Evolutionary conservation across 495 filamentous ascomycete genomes (phyloP), one percentile per base, ranked within the genome.

Genomic region (Aspergillus carlsbadensis): DNA sequence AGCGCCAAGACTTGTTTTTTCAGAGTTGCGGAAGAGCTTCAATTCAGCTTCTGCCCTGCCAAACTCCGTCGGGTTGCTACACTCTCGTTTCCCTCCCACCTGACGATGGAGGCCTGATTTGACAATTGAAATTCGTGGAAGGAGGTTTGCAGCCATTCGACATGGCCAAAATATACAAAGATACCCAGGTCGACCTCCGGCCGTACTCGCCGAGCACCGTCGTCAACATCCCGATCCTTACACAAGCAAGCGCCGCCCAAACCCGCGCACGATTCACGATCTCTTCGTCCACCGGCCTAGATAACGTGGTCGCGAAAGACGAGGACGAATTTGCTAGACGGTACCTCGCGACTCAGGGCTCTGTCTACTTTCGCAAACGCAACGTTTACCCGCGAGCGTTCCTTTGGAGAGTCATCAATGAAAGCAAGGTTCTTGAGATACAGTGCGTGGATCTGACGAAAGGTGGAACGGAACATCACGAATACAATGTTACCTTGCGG

Each of bases 361-460:
- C 90, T 1, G 81, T 98, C 37, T 95, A 90, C 79, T 90, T 96
- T 71, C 83, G 93, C 51, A 83, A 83, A 63, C 79, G 85, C 60
- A 82, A 84, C 54, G 73, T 76, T 51, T 89, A 87, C 54, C 95
- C 94, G 43, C 84, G 89, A 61, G 87, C 81, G 65, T 92, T 98
- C 61, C 79, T 96, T 20, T 98, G 95, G 93, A 79, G 94, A 51
- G 79, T 98, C 17, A 72, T 97, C 57, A 87, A 95, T 65, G 85
- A 87, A 63, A 84, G 85, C 64, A 89, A 83, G 61, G 78, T 92
- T 42, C 78, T 98, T 50, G 90, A 92, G 67, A 78, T 98, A 49
- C 87, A 90, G 69, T 85, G 85, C 33, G 84, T 87, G 63, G 94
- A 98, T 71, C 70, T 97, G 54, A 86, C 81, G 34, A 93, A 88